Base-by-base conservation (phyloP, 2,329 filamentous ascomycete genomes). In the Aspergillus glaucus region DNA sequence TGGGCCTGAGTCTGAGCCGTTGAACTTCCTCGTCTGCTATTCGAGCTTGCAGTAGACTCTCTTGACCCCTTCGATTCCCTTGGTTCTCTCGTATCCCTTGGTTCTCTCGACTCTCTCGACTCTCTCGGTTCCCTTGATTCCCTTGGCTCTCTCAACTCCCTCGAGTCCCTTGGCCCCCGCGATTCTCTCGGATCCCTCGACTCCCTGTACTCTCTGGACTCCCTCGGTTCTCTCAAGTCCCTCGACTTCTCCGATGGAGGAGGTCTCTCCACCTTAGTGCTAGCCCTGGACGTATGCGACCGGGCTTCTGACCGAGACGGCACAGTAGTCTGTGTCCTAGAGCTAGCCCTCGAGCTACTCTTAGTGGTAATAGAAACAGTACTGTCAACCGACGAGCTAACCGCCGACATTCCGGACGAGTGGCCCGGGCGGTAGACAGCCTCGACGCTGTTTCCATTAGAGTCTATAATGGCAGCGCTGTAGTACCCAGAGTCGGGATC, bases 361-460 rank as follows among this genome's bases (percentile, higher is more conserved):
- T 63, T 65, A 14, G 69, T 71, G 5, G 70, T 65, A 2, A 69
- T 65, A 2, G 69, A 69, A 37, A 64, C 62, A 47, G 64, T 65
- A 47, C 70, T 67, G 7, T 71, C 56, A 7, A 67, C 53, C 17
- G 63, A 61, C 15, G 58, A 58, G n/a, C 58, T 65, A 17, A 55
- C 58, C 28, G 58, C 59, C n/a, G 61, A 62, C 43, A 55, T 59
- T 24, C 56, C 51, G 14, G 60, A 59, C 0, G 64, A 57, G 42
- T 26, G 45, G 44, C 58, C 60, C 5, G 68, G 63, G 7, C 75
- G 75, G 64, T 82, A 86, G 44, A 91, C 81, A 26, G 88, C 86
- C 63, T 93, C 87, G 63, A 95, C 83, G 58, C 80, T 86, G 71
- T 95, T 94, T 45, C 87, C 87, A 71, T 95, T 88, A 47, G 88